Evolutionary conservation across 352 stramenopile genomes (phyloP).

Genomic region (Hyaloperonospora arabidopsidis): DNA sequence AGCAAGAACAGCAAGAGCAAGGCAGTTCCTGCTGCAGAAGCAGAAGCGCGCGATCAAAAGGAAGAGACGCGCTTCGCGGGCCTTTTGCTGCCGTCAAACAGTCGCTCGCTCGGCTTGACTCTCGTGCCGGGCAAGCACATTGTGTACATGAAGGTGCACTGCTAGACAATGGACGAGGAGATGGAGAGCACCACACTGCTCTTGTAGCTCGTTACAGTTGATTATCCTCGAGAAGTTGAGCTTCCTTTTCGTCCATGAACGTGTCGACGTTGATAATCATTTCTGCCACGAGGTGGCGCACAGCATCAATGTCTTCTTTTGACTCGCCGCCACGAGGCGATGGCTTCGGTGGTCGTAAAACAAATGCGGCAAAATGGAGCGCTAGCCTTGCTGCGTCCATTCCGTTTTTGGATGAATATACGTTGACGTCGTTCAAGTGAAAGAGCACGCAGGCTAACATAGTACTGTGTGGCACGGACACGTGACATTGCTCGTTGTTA

Average conservation of each 20-base stretch:
- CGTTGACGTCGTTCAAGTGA: conserved; percentile 76
- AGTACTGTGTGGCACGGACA: conserved; percentile 20
- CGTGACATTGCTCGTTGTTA: conserved; percentile 4
- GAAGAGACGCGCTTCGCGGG: conserved; percentile 29
- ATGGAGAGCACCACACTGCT: too few species aligned
- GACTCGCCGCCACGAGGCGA: conserved; percentile 4
- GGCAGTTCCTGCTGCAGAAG: conserved; percentile 12
- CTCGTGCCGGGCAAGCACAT: conserved; percentile 75
- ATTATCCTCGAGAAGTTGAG: conserved; percentile 43
- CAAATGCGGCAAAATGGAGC: conserved; percentile 40
- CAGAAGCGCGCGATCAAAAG: conserved; percentile 27
- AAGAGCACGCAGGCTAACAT: conserved; percentile 73
- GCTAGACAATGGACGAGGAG: conserved; percentile 11
- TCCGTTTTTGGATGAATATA: conserved; percentile 65
- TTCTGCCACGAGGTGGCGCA: conserved; percentile 43
- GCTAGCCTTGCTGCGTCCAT: conserved; percentile 58
- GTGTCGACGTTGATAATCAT: conserved; percentile 70
- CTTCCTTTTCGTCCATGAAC: conserved; percentile 67
- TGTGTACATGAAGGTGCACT: conserved; percentile 60
- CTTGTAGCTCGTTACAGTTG: conserved; percentile 22
- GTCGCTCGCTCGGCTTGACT: conserved; percentile 57
- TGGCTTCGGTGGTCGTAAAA: conserved; percentile 35
- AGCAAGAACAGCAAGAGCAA: conserved; percentile 31
- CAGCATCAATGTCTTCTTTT: conserved; percentile 13
- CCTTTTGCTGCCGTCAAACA: conserved; percentile 24